phyloP scores from a whole-genome alignment of 345 rosid genomes.

The Lepidium sativum region DNA sequence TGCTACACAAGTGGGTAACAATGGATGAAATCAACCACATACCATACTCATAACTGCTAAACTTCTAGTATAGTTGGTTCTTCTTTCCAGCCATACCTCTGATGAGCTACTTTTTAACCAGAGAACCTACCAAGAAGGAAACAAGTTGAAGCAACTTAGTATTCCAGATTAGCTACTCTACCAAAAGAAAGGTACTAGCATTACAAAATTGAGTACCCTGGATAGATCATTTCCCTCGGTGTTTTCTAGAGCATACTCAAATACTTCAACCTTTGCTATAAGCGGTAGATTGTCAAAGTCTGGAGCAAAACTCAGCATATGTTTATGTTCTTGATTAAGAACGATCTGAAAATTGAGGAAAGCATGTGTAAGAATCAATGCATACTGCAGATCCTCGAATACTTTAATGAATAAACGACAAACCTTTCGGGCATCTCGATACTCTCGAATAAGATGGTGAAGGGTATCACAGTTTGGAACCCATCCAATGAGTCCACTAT shows the following conservation, averaged over 20 bases:
- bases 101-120: slow-evolving; percentile 98
- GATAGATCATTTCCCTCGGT: slow-evolving; percentile 95
- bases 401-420: slow-evolving; percentile 17
- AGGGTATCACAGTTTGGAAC: slow-evolving; percentile 96
- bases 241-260: slow-evolving; percentile 74
- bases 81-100: slow-evolving; percentile 97
- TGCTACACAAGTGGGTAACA: slow-evolving; percentile 5
- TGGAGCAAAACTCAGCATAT: slow-evolving; percentile 86
- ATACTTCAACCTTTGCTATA: slow-evolving; percentile 88
- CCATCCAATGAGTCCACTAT: slow-evolving; percentile 94
- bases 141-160: not conserved
- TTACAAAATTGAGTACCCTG: slow-evolving; percentile 44
- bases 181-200: not conserved
- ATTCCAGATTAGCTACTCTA: slow-evolving; percentile 4
- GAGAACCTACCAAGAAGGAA: slow-evolving; percentile 55
- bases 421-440: slow-evolving; percentile 91
- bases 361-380: slow-evolving; percentile 2
- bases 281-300: slow-evolving; percentile 92
- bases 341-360: slow-evolving; percentile 52
- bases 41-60: slow-evolving; percentile 99
- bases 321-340: slow-evolving; percentile 87
- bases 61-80: slow-evolving; percentile 96
- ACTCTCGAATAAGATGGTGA: slow-evolving; percentile 85
- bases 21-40: slow-evolving; percentile 29
- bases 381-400: not conserved